Conservation (phyloP, 2,329 filamentous ascomycete species). For the Ophiostoma quercus region DNA sequence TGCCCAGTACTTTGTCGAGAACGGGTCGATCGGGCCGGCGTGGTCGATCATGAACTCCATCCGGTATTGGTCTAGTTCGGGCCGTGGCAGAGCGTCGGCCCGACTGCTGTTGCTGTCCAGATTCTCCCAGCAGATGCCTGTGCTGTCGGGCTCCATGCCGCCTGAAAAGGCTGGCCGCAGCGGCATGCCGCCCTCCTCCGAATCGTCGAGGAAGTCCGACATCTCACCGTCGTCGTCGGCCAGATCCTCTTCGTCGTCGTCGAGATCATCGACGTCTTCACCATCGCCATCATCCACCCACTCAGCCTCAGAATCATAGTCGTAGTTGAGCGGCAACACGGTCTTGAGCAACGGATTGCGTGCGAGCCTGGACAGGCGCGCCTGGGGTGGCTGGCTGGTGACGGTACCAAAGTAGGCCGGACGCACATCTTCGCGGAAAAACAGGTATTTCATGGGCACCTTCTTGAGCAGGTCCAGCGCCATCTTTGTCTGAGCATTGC, state of each 20-base stretch:
- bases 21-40: slow-evolving; percentile 68
- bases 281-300: slow-evolving; percentile 73
- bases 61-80: slow-evolving; percentile 54
- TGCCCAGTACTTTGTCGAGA: slow-evolving; percentile 76
- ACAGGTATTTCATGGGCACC: slow-evolving; percentile 59
- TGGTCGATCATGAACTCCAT: slow-evolving; percentile 66
- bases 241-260: slow-evolving; percentile 62
- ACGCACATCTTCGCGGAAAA: slow-evolving; percentile 60
- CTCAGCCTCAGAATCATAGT: slow-evolving; percentile 80
- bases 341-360: slow-evolving; percentile 48
- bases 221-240: slow-evolving; percentile 74
- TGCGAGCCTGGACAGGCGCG: slow-evolving; percentile 48
- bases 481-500: slow-evolving; percentile 35
- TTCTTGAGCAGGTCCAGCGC: slow-evolving; percentile 42
- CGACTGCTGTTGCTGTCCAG: slow-evolving; percentile 38
- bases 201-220: slow-evolving; percentile 85
- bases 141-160: slow-evolving; percentile 69
- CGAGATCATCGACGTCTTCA: slow-evolving; percentile 62
- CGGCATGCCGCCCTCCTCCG: slow-evolving; percentile 58
- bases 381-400: slow-evolving; percentile 52
- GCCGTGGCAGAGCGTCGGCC: neutral
- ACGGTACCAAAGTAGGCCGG: slow-evolving; percentile 69
- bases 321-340: slow-evolving; percentile 65
- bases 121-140: slow-evolving; percentile 77
- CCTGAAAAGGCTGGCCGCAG: slow-evolving; percentile 56